phyloP scores from a whole-genome alignment of 192 early-diverging fungal genomes.

The Coemansia biformis region DNA sequence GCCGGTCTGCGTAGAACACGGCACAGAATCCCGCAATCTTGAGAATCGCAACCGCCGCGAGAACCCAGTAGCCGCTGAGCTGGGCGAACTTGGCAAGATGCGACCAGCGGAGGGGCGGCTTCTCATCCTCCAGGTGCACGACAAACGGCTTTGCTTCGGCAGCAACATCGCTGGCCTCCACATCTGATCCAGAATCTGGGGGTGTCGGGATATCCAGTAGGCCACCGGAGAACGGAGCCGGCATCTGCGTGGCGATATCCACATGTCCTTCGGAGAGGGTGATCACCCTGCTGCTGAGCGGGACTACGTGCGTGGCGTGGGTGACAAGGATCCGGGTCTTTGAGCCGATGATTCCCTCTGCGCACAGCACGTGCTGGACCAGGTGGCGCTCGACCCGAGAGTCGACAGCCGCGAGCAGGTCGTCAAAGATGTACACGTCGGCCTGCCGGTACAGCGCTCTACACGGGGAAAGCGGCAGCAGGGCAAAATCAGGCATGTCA shows the following conservation, averaged over 20 bases:
- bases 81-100: constrained; percentile 2
- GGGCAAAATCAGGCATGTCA: too few relatives aligned
- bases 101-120: constrained; percentile 2
- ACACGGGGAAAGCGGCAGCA: not conserved
- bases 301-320: too few relatives aligned
- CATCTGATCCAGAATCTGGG: too few relatives aligned
- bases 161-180: not conserved
- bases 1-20: constrained; percentile 11
- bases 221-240: not conserved
- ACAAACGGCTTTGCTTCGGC: constrained; percentile 4
- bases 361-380: constrained; percentile 45
- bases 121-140: constrained; percentile 1
- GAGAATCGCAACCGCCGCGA: constrained; percentile 4
- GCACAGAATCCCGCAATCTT: constrained; percentile 9
- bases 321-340: constrained; percentile 56
- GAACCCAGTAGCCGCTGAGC: constrained; percentile 14
- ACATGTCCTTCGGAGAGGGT: constrained; percentile 10
- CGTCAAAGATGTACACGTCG: constrained; percentile 64
- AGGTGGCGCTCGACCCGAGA: constrained; percentile 55
- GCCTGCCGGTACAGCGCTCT: constrained; percentile 59
- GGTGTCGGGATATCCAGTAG: too few relatives aligned
- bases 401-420: constrained; percentile 64
- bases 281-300: constrained; percentile 15
- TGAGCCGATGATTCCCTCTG: constrained; percentile 20
- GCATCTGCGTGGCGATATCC: constrained; percentile 3